These are phyloP conservation scores for Diplotaxis tenuifolia DNA, from an alignment of 345 rosid genomes.

Conservation along the genomic window DNA sequence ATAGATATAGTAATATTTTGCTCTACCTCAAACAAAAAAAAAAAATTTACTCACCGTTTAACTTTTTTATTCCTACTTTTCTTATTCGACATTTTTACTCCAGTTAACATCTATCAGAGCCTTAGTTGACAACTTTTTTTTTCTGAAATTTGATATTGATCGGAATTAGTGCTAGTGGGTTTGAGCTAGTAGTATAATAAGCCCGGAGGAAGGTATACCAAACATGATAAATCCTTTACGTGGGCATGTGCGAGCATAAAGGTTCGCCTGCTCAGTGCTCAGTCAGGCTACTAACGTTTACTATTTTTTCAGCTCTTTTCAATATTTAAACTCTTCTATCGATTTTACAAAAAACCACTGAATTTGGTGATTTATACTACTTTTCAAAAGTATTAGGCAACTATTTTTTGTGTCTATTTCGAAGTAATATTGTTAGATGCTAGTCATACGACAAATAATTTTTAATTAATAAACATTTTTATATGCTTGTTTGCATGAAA, in stretches of 20 bases:
- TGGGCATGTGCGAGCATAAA: constrained; percentile 14
- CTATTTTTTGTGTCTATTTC: background rate
- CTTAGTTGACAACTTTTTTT: no score
- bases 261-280: background rate
- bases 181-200: background rate
- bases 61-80: no score
- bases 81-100: no score
- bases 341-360: constrained; percentile 6
- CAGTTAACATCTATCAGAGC: no score
- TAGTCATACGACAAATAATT: background rate
- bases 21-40: no score
- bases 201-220: background rate
- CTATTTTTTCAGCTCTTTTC: background rate
- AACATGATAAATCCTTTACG: background rate
- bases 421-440: background rate
- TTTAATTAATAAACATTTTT: background rate
- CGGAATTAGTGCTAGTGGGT: background rate
- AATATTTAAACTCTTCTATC: constrained; percentile 5
- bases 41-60: no score
- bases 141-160: background rate
- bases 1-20: no score
- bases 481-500: no score
- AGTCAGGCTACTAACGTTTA: background rate
- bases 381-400: background rate
- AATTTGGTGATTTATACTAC: background rate